Evolutionary conservation across 352 stramenopile species (phyloP).

Genomic region (Aphanomyces euteiches): DNA sequence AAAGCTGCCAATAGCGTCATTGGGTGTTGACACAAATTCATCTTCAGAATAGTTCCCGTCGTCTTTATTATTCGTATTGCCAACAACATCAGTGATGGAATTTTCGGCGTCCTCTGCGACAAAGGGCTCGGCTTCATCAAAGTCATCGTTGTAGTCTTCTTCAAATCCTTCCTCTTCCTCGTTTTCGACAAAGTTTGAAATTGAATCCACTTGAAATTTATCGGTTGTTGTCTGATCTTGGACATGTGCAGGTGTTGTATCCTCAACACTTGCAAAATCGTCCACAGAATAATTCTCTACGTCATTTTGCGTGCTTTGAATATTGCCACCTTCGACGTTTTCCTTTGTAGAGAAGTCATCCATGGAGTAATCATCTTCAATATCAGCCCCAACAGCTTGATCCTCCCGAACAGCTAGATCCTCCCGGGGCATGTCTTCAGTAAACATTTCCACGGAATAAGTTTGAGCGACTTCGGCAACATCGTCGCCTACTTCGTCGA

Average conservation of each 20-base stretch:
- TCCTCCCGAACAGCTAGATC: not conserved
- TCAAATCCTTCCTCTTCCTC: not conserved
- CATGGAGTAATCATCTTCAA: conserved; percentile 6
- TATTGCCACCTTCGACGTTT: not conserved
- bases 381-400: not conserved
- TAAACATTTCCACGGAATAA: too few species aligned
- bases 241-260: not conserved
- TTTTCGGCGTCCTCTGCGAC: not conserved
- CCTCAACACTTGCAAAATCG: not conserved
- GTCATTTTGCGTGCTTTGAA: not conserved
- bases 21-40: too few species aligned
- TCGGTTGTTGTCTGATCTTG: not conserved
- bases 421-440: too few species aligned
- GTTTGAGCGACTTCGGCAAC: not conserved
- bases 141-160: conserved; percentile 1
- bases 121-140: conserved; percentile 15
- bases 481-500: not conserved
- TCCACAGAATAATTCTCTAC: not conserved
- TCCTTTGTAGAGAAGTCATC: conserved; percentile 10
- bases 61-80: too few species aligned
- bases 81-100: not conserved
- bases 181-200: not conserved
- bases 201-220: not conserved
- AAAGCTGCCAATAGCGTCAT: too few species aligned
- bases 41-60: too few species aligned